phyloP scores from a whole-genome alignment of 2,329 filamentous ascomycete genomes.

The Colletotrichum falcatum region DNA sequence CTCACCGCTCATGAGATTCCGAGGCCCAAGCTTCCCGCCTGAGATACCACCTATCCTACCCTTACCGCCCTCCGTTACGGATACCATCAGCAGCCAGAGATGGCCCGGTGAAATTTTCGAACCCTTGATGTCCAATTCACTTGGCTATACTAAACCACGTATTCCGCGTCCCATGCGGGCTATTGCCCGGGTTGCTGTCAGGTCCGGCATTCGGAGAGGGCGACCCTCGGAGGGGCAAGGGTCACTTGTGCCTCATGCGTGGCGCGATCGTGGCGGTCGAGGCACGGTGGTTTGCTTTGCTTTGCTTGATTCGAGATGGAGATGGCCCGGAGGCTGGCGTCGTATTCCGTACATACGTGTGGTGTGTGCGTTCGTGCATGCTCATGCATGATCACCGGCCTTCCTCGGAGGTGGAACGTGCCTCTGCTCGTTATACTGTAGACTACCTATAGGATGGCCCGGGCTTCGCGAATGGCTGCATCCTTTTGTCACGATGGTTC shows the following conservation, averaged over 20 bases:
- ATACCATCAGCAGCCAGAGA: not conserved
- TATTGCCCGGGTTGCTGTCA: not conserved
- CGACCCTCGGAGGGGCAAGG: not conserved
- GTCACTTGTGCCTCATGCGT: not conserved
- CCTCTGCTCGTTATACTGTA: not conserved
- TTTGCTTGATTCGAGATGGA: slow-evolving; percentile 2
- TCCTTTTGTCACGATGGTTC: not conserved
- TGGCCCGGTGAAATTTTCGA: not conserved
- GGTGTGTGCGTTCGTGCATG: too few relatives aligned
- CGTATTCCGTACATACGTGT: not conserved
- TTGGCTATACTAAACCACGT: too few relatives aligned
- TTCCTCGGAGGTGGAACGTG: not conserved
- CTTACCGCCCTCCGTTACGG: not conserved
- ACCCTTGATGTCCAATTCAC: not conserved
- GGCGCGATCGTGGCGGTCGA: not conserved
- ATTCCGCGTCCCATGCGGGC: not conserved
- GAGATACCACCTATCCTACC: not conserved
- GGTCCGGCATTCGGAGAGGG: not conserved
- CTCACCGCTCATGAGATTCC: not conserved
- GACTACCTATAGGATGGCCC: not conserved
- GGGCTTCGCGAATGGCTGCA: not conserved
- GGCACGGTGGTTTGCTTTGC: not conserved
- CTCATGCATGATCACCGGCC: not conserved
- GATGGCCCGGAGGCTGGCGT: not conserved
- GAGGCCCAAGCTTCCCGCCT: not conserved